Base-by-base conservation (phyloP, 2,329 filamentous ascomycete genomes). In the Chaetoscypha palmicola region DNA sequence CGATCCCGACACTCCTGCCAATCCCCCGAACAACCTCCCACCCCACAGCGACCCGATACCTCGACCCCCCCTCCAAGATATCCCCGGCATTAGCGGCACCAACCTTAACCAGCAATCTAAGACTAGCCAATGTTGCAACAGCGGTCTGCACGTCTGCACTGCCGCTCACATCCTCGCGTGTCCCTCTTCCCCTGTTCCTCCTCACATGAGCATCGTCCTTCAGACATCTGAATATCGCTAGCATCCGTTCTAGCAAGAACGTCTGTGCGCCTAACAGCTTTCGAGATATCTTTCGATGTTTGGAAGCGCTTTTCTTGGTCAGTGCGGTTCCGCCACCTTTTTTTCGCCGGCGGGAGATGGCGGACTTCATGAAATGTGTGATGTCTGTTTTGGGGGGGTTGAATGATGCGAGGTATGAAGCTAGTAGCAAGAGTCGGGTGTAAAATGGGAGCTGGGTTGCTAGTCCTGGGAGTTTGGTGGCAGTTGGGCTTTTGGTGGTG, bases 381-480 rank as follows among this genome's bases (percentile, higher is more conserved):
- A 78, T 68, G 62, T 92, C 86, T 58, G 85, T 78, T n/a, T 79
- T 74, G 1, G 83, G 68, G 11, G 83, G 77, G 61, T 90, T 92
- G 70, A 87, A 86, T 1, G 84, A 88, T 40, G 86, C 83, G 2
- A 92, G 76, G 64, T 92, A 92, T 3, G 86, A 82, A 26, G 86
- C 79, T 20, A 89, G 72, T 9, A 92, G 75, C 21, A 91, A 72
- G 41, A 86, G 75, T 31, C 85, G 82, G 2, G 86, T 81, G 38
- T 81, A 84, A 42, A 81, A 81, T 0, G 86, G 86, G 4, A 92
- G 71, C 30, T 61, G 68, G 19, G 68, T 61, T 1, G 74, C 69
- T 3, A 82, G 70, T 50, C 75, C 73, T 36, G 46, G 45, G 31
- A 47, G 42, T 16, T 39, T 47, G 16, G 23, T 24, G n/a, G 49